phyloP scores from a whole-genome alignment of 2,329 filamentous ascomycete species.

The Cladosporium austrohemisphaericum region DNA sequence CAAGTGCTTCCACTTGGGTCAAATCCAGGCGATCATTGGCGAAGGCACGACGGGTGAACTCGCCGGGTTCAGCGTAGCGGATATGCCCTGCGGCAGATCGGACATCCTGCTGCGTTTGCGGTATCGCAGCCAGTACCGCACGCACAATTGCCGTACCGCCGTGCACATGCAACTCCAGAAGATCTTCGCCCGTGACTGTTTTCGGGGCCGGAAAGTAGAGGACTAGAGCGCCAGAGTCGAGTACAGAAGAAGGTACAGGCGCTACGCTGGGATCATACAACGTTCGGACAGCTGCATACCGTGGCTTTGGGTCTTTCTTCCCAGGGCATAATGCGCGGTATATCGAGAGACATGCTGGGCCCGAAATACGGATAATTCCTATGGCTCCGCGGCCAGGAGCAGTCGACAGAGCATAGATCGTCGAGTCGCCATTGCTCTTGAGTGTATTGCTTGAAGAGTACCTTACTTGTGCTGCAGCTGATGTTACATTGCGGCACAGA shows the following conservation, averaged over 20 bases:
- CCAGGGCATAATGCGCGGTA: constrained; percentile 60
- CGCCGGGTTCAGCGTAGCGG: constrained; percentile 88
- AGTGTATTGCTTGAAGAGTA: not conserved
- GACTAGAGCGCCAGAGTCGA: constrained; percentile 76
- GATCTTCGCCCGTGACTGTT: constrained; percentile 87
- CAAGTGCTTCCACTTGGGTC: constrained; percentile 69
- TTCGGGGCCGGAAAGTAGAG: constrained; percentile 77
- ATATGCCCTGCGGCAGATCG: constrained; percentile 40
- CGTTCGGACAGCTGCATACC: constrained; percentile 68
- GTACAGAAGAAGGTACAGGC: constrained; percentile 44
- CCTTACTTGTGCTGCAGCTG: not conserved
- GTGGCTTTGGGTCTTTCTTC: constrained; percentile 53
- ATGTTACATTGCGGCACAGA: not conserved
- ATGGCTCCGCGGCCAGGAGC: constrained; percentile 83
- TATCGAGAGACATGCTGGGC: constrained; percentile 67
- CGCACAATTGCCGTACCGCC: constrained; percentile 85
- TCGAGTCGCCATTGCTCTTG: constrained; percentile 37
- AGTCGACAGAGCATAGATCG: constrained; percentile 90
- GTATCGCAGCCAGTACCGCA: constrained; percentile 74
- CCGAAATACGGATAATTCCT: constrained; percentile 83
- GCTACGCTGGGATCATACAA: constrained; percentile 58
- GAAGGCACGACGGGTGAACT: constrained; percentile 92
- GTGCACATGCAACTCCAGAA: constrained; percentile 92
- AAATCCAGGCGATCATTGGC: constrained; percentile 80
- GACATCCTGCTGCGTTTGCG: not conserved